Percentiles rank a stretch among this genome's conserved stretches.
These are phyloP conservation scores for Bipolaris sorokiniana DNA, from an alignment of 2,329 filamentous ascomycete genomes.

Conservation along the genomic window DNA sequence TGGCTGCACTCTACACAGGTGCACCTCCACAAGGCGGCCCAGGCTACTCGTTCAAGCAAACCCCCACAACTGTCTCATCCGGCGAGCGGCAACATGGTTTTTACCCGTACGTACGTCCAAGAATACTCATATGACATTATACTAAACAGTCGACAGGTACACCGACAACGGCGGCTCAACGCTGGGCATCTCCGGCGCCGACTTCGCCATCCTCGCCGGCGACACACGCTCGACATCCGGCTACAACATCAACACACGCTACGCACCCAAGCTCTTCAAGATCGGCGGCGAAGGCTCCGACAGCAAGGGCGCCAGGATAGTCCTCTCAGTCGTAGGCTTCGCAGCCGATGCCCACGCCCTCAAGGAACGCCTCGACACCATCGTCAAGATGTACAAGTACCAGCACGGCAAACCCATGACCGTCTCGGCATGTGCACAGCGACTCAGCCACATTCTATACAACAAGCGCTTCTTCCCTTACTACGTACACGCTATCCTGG, in stretches of 20 bases:
- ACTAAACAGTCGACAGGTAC: slow-evolving; percentile 65
- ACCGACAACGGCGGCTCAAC: slow-evolving; percentile 98
- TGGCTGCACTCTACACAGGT: slow-evolving; percentile 62
- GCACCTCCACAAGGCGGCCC: slow-evolving; percentile 59
- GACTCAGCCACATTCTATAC: slow-evolving; percentile 94
- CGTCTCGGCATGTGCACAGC: slow-evolving; percentile 91
- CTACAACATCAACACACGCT: slow-evolving; percentile 97
- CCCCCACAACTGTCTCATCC: slow-evolving; percentile 54
- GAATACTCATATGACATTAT: slow-evolving; percentile 4
- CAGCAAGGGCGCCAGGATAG: slow-evolving; percentile 82
- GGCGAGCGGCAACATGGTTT: slow-evolving; percentile 76
- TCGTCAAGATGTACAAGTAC: slow-evolving; percentile 99
- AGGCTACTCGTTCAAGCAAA: slow-evolving; percentile 66
- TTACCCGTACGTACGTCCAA: slow-evolving; percentile 73
- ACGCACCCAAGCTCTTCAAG: slow-evolving; percentile 94
- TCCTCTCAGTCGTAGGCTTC: slow-evolving; percentile 94
- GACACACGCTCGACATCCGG: slow-evolving; percentile 95
- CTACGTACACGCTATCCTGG: slow-evolving; percentile 94
- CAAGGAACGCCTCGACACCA: slow-evolving; percentile 89
- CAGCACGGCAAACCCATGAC: slow-evolving; percentile 97
- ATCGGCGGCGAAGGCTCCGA: slow-evolving; percentile 90
- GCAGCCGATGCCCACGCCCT: slow-evolving; percentile 92
- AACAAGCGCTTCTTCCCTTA: slow-evolving; percentile 98
- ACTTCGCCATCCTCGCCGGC: slow-evolving; percentile 96
- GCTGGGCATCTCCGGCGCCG: slow-evolving; percentile 88